Percentiles rank a stretch among this genome's conserved stretches.
These are phyloP conservation scores for Lachnellula arida DNA, from an alignment of 2,329 filamentous ascomycete genomes.

Conservation along the genomic window DNA sequence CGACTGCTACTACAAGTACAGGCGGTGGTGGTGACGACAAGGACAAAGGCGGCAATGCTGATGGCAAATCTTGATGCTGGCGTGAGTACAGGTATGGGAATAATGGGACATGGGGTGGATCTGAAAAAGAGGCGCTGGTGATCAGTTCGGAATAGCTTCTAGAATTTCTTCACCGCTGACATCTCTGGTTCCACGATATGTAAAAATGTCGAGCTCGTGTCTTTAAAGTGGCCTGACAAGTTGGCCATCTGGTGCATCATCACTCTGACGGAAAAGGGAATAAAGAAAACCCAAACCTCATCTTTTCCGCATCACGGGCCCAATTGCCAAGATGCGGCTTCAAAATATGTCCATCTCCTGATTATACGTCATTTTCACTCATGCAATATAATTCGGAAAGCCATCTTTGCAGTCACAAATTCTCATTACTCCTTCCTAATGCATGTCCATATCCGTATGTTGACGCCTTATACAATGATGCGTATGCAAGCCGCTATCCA, in stretches of 20 bases:
- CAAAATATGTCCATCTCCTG: no score
- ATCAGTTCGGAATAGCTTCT: background rate
- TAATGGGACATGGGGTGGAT: background rate
- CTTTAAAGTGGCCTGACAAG: background rate
- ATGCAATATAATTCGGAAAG: background rate
- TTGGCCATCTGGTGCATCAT: background rate
- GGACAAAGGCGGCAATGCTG: background rate
- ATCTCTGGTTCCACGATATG: background rate
- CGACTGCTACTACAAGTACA: background rate
- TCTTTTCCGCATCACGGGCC: no score
- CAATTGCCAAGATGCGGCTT: no score
- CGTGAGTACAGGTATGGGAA: background rate
- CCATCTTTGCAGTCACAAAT: background rate
- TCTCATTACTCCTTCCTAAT: background rate
- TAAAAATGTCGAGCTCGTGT: background rate
- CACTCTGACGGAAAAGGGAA: no score
- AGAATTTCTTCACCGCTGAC: background rate
- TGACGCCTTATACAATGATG: conserved; percentile 1
- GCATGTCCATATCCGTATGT: background rate
- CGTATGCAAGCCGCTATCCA: background rate
- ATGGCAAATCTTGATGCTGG: background rate
- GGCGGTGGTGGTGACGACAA: background rate
- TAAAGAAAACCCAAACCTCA: no score
- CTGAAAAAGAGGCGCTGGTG: background rate
- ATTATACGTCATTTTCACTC: background rate